These are phyloP conservation scores for Monilinia fructicola DNA, from an alignment of 2,329 filamentous ascomycete genomes.

Conservation along the genomic window DNA sequence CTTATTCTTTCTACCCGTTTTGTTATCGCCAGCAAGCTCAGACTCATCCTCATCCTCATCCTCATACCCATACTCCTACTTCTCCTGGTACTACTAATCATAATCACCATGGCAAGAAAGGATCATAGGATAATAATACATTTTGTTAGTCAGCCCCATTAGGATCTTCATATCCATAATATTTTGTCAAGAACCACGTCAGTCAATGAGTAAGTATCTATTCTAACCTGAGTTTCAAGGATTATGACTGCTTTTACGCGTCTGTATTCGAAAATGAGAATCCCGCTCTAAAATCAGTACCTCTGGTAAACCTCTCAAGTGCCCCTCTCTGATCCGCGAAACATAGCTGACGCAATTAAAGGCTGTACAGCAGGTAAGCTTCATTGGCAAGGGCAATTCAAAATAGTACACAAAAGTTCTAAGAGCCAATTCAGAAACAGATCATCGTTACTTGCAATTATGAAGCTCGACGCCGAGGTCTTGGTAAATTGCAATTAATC, in stretches of 20 bases:
- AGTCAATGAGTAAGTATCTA: not conserved
- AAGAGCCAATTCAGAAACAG: conserved; percentile 44
- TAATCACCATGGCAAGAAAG: conserved; percentile 21
- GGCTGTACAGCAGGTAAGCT: conserved; percentile 40
- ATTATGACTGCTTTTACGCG: conserved; percentile 93
- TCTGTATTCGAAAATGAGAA: conserved; percentile 79
- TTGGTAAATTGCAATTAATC: conserved; percentile 83
- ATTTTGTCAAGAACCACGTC: conserved; percentile 15
- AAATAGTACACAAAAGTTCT: not conserved
- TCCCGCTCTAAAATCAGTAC: conserved; percentile 68
- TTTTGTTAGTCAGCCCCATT: conserved; percentile 22
- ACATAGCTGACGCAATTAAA: conserved; percentile 30
- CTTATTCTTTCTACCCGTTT: not conserved
- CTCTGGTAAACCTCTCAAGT: conserved; percentile 68
- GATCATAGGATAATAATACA: conserved; percentile 32
- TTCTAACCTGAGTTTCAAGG: conserved; percentile 45
- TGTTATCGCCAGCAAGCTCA: not conserved
- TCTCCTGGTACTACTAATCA: not conserved
- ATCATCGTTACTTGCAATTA: conserved; percentile 95
- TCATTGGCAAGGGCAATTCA: not conserved
- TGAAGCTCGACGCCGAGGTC: conserved; percentile 70
- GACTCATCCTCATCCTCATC: no score
- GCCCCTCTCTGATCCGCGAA: not conserved
- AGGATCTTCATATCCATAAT: conserved; percentile 4
- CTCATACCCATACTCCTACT: no score